Evolutionary conservation across 495 filamentous ascomycete genomes (phyloP).

Genomic region (Usnea hakonensis): DNA sequence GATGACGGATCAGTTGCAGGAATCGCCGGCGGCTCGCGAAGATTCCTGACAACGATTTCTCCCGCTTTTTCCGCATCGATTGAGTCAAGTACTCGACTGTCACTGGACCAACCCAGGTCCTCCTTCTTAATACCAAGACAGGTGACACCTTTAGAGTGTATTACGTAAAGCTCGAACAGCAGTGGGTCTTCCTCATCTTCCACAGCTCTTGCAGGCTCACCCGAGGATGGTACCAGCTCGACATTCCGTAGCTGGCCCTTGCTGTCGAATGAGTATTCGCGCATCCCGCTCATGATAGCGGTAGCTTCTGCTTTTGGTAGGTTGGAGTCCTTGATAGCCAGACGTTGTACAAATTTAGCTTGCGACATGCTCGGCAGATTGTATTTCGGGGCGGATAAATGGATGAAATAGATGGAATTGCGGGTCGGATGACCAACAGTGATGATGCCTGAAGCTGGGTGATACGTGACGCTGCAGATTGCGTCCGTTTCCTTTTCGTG

Average conservation of each 20-base stretch:
- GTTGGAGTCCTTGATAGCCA: conserved; percentile 61
- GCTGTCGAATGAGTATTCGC: conserved; percentile 84
- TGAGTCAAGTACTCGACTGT: conserved; percentile 72
- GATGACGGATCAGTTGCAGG: conserved; percentile 41
- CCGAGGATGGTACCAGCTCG: conserved; percentile 65
- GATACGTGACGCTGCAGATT: conserved; percentile 91
- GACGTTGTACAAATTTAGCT: conserved; percentile 70
- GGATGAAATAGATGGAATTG: conserved; percentile 95
- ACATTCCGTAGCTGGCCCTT: conserved; percentile 86
- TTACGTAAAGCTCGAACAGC: conserved; percentile 90
- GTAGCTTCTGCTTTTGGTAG: conserved; percentile 84
- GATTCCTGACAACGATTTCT: conserved; percentile 44
- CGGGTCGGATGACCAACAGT: conserved; percentile 92
- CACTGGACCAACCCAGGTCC: conserved; percentile 80
- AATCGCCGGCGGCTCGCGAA: conserved; percentile 39
- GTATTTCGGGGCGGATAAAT: conserved; percentile 88
- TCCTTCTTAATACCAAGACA: conserved; percentile 74
- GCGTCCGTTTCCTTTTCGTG: conserved; percentile 95
- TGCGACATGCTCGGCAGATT: conserved; percentile 71
- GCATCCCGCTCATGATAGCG: conserved; percentile 88
- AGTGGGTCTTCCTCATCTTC: conserved; percentile 50
- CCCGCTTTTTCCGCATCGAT: conserved; percentile 65
- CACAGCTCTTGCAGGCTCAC: conserved; percentile 39
- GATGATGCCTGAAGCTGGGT: conserved; percentile 81
- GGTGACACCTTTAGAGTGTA: conserved; percentile 93